Conservation (phyloP, 768 basidiomycete genomes). For the Dendrothele bispora region DNA sequence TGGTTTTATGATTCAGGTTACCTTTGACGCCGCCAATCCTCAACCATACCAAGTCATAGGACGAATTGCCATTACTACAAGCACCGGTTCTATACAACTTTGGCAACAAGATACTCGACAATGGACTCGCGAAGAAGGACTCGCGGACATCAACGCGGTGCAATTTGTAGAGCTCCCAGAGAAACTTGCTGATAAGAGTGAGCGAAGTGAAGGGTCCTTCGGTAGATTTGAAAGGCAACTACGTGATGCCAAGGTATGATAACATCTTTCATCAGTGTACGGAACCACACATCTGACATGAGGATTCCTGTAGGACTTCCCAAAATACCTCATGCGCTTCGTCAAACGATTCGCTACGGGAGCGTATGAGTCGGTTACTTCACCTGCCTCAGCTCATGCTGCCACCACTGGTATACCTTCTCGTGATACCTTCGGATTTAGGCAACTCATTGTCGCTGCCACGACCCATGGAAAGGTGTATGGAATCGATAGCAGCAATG, state of each 20-base stretch:
- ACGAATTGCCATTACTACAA: constrained; percentile 59
- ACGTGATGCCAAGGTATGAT: constrained; percentile 55
- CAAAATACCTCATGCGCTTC: constrained; percentile 67
- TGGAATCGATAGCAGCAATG: constrained; percentile 79
- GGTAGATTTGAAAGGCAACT: constrained; percentile 57
- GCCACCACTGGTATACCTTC: constrained; percentile 34
- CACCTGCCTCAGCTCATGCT: constrained; percentile 30
- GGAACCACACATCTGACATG: no score
- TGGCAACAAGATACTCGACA: constrained; percentile 61
- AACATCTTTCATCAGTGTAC: no score
- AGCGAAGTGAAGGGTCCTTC: constrained; percentile 52
- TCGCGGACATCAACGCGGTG: constrained; percentile 61
- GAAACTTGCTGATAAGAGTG: constrained; percentile 28
- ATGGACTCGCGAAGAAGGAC: constrained; percentile 83
- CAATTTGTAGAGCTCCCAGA: constrained; percentile 83
- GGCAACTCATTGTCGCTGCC: constrained; percentile 76
- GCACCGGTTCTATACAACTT: constrained; percentile 75
- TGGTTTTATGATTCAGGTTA: constrained; percentile 35
- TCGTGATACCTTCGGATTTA: constrained; percentile 84
- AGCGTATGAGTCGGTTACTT: constrained; percentile 54
- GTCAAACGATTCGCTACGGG: constrained; percentile 70
- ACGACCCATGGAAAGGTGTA: constrained; percentile 75
- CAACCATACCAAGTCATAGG: constrained; percentile 34
- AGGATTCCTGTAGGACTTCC: no score
- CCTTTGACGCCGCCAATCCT: constrained; percentile 50